Evolutionary conservation across 176 grass and related monocot species (phyloP), one percentile per base, ranked within the genome.

Genomic region (Oryza australiensis): DNA sequence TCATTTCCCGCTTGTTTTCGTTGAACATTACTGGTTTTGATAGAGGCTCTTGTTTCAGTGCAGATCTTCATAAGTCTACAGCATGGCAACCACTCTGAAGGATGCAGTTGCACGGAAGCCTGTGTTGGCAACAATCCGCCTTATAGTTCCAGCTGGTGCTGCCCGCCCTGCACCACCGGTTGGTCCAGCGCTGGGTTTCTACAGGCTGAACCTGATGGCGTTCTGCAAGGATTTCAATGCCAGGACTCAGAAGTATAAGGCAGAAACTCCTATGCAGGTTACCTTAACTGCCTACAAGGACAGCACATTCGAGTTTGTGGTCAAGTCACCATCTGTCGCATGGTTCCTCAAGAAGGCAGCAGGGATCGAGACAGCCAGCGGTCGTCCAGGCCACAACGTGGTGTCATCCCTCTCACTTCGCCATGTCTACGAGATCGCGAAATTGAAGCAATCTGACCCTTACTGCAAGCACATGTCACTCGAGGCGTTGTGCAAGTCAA

Each of bases 141-240:
- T 93, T 51, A 88, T 89, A 0, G 95, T 98, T 27, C 88, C 95
- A 0, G 92, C 90, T 16, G 92, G 90, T 43, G 92, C 83, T 18
- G 95, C 90, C 15, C 90, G 90, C n/a, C 92, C 92, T 35, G 95
- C 84, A 13, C 92, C 95, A 33, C 95, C 95, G 23, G 90, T 97
- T 57, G 90, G 90, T 14, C 90, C 92, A 38, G 92, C 92, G 0
- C 79, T 98, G 26, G 95, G 95, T 42, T 88, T 86, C 55, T 93
- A 98, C 64, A 87, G 92, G 75, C 86, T 98, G 43, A 95, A 91
- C 69, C 86, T 98, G 64, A 94, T 98, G 95, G 95, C 90, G 12
- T 98, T 98, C 72, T 98, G 92, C 85, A 98, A 98, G 75, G 92
- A 98, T 84, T 98, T 98, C 90, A 98, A 94, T 42, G 92, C 92